Conservation (phyloP, 768 basidiomycete genomes). For the Chalciporus piperatus region DNA sequence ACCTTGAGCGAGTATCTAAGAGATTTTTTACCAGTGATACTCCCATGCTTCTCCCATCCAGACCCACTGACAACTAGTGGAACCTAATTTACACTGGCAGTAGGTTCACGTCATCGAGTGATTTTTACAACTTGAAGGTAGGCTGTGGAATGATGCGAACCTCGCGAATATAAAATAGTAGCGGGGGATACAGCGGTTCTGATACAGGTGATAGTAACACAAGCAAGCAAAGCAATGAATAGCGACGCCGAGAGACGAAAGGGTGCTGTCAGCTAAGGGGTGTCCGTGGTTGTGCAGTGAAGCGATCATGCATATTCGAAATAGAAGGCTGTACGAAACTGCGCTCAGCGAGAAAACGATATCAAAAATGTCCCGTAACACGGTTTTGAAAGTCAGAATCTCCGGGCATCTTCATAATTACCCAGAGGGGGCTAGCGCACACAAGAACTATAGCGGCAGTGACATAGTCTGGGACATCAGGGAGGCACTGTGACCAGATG, state of each 20-base stretch:
- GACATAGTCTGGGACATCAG: slow-evolving; percentile 56
- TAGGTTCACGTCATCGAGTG: slow-evolving; percentile 15
- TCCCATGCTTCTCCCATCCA: slow-evolving; percentile 11
- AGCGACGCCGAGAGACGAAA: slow-evolving; percentile 6
- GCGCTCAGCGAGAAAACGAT: slow-evolving; percentile 10
- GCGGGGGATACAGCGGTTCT: slow-evolving; percentile 21
- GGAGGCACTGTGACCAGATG: slow-evolving; percentile 47
- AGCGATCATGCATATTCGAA: slow-evolving; percentile 16
- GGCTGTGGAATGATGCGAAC: slow-evolving; percentile 14
- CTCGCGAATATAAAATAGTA: slow-evolving; percentile 15
- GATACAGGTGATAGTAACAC: slow-evolving; percentile 25
- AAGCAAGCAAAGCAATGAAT: slow-evolving; percentile 14
- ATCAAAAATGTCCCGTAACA: slow-evolving; percentile 10
- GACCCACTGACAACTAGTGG: slow-evolving; percentile 4
- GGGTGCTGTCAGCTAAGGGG: slow-evolving; percentile 6
- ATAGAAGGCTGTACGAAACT: slow-evolving; percentile 8
- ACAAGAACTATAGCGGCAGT: slow-evolving; percentile 45
- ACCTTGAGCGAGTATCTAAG: background rate
- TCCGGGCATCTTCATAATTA: slow-evolving; percentile 15
- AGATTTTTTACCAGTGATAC: background rate
- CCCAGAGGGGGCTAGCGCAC: slow-evolving; percentile 22
- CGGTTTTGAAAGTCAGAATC: slow-evolving; percentile 15
- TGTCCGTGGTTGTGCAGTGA: slow-evolving; percentile 17
- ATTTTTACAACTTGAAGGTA: slow-evolving; percentile 24
- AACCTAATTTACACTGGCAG: background rate